phyloP scores from a whole-genome alignment of 768 basidiomycete genomes.

The Candolleomyces efflorescens region DNA sequence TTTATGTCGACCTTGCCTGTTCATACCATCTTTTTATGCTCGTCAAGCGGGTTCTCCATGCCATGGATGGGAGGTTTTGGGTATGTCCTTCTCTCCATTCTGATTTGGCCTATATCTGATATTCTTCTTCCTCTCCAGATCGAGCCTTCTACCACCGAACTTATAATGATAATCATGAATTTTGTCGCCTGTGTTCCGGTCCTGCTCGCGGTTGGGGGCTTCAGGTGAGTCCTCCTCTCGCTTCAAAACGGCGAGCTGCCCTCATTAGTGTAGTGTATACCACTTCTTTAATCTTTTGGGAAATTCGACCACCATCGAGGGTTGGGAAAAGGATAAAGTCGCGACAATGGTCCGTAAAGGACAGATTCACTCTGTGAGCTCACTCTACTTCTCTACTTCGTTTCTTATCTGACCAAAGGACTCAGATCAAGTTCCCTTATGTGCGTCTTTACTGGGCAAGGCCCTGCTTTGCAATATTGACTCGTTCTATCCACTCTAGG shows the following conservation, averaged over 20 bases:
- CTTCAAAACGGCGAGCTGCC: background rate
- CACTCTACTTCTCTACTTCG: background rate
- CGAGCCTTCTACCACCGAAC: constrained; percentile 60
- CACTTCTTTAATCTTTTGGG: constrained; percentile 73
- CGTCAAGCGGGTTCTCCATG: constrained; percentile 52
- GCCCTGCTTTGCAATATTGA: background rate
- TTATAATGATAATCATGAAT: constrained; percentile 87
- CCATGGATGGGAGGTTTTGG: constrained; percentile 44
- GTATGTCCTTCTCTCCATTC: constrained; percentile 29
- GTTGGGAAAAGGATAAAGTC: constrained; percentile 96
- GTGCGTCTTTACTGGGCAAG: background rate
- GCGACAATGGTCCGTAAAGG: constrained; percentile 81
- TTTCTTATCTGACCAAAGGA: background rate
- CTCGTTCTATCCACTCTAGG: constrained; percentile 38
- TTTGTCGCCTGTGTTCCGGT: constrained; percentile 85
- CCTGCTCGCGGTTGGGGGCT: constrained; percentile 79
- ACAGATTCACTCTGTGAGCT: constrained; percentile 70
- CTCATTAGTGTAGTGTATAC: constrained; percentile 54
- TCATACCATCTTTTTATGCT: constrained; percentile 86
- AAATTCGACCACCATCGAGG: constrained; percentile 95
- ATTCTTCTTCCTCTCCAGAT: constrained; percentile 41
- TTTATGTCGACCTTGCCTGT: constrained; percentile 89
- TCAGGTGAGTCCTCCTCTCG: constrained; percentile 54
- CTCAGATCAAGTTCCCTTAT: background rate
- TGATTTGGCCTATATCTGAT: background rate